Percentiles rank a stretch among this genome's conserved stretches.
phyloP scores from a whole-genome alignment of 768 basidiomycete species.

The Termitomyces eurrhizus region DNA sequence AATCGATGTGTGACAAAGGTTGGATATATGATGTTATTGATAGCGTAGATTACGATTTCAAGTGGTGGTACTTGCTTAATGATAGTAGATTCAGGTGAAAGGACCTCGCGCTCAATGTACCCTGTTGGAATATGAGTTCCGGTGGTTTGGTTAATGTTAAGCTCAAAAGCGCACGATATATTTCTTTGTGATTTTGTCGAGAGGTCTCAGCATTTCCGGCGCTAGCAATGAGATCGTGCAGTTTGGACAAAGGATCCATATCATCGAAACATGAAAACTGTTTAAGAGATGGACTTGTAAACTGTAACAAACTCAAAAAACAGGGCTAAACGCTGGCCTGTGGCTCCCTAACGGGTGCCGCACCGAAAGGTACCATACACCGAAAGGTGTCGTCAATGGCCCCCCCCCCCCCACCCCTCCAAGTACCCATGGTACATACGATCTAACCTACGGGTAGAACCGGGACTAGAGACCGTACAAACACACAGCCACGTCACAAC shows the following conservation, averaged over 20 bases:
- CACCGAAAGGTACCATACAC: too few relatives aligned
- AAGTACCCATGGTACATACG: too few relatives aligned
- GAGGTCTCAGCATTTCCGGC: slow-evolving; percentile 5
- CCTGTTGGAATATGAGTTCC: slow-evolving; percentile 9
- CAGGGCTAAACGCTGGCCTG: too few relatives aligned
- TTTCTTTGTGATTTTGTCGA: slow-evolving; percentile 12
- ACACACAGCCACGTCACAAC: too few relatives aligned
- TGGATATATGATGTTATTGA: slow-evolving; percentile 28
- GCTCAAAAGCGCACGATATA: slow-evolving; percentile 12
- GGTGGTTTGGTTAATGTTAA: neutral
- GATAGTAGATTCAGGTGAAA: slow-evolving; percentile 20
- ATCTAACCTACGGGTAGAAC: too few relatives aligned
- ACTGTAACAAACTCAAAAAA: too few relatives aligned
- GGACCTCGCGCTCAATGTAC: slow-evolving; percentile 19
- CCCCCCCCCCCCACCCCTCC: too few relatives aligned
- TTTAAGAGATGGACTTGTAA: neutral
- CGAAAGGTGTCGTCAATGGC: too few relatives aligned
- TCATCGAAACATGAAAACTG: neutral
- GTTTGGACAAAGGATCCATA: slow-evolving; percentile 14
- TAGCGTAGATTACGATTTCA: slow-evolving; percentile 26
- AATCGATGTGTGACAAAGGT: slow-evolving; percentile 20
- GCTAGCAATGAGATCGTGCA: slow-evolving; percentile 15
- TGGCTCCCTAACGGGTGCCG: too few relatives aligned
- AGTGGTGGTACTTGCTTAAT: slow-evolving; percentile 24
- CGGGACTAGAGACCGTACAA: too few relatives aligned